Evolutionary conservation across 371 early-diverging fungal genomes (phyloP).

Genomic region (Rhizopus microsporus): DNA sequence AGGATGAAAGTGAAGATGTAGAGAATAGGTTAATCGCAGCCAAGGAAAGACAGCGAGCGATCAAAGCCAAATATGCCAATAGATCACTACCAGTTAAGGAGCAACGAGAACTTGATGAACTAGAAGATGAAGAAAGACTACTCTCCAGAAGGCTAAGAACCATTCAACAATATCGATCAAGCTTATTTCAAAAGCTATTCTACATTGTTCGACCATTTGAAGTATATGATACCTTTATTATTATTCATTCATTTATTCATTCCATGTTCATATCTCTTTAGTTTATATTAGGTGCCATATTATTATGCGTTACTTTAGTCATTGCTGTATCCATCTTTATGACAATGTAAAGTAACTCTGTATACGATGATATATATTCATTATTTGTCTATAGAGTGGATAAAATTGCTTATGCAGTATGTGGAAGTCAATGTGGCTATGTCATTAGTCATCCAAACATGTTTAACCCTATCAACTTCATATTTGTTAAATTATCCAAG

Average conservation of each 20-base stretch:
- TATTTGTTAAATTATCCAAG: slow-evolving; percentile 58
- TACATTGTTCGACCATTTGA: slow-evolving; percentile 42
- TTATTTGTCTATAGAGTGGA: slow-evolving; percentile 33
- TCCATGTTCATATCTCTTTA: background rate
- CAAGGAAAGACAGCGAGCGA: slow-evolving; percentile 45
- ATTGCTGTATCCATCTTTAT: slow-evolving; percentile 53
- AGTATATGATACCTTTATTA: slow-evolving; percentile 23
- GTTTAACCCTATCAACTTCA: slow-evolving; percentile 65
- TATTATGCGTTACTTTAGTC: slow-evolving; percentile 35
- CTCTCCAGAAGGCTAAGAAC: slow-evolving; percentile 31
- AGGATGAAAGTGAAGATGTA: slow-evolving; percentile 43
- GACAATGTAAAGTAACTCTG: slow-evolving; percentile 45
- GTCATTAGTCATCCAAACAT: slow-evolving; percentile 57
- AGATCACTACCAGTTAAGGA: slow-evolving; percentile 43
- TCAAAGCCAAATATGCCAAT: slow-evolving; percentile 41
- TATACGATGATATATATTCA: background rate
- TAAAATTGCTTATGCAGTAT: slow-evolving; percentile 57
- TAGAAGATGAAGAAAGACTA: slow-evolving; percentile 53
- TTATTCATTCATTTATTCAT: slow-evolving; percentile 9
- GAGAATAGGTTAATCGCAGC: slow-evolving; percentile 33
- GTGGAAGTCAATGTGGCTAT: slow-evolving; percentile 70
- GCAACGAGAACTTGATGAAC: slow-evolving; percentile 41
- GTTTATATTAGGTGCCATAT: slow-evolving; percentile 39
- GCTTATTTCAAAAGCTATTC: slow-evolving; percentile 30
- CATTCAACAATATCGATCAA: slow-evolving; percentile 35